Evolutionary conservation across 108 stramenopile species (phyloP), one percentile per base, ranked within the genome.

Genomic region (Mayamaea pseudoterrestris): DNA sequence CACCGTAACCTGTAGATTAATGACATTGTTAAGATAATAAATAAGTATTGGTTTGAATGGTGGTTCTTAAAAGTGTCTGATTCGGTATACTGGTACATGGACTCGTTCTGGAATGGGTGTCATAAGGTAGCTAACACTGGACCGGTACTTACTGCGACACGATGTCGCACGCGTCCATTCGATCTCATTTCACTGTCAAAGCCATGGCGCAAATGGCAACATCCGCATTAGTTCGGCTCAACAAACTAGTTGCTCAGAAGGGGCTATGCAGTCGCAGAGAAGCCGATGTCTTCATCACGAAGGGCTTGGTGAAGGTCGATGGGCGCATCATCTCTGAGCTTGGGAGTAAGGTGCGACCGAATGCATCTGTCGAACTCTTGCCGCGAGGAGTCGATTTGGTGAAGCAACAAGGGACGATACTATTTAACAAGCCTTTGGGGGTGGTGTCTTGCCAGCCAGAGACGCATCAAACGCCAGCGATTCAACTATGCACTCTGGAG

Each of bases 341-440:
- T n/a, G 83, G 61, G 14, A 56, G 50, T 40, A 80, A 80, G 49
- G 74, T 84, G 9, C 45, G 52, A 1, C 9, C 50, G n/a, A 43
- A 44, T 23, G 18, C 20, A 13, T 39, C n/a, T 3, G 41, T 24
- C 16, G 41, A 42, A 27, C 20, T 54, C 6, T 41, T 39, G 11
- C 16, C 25, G 1, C 8, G 26, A 24, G 53, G 27, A 30, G 8
- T 6, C 13, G 26, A 22, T 5, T 25, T 18, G 17, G 25, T 63
- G 20, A 26, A 20, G 16, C 45, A 69, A 44, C 17, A 35, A 35
- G 39, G 39, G 7, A 66, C 83, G 0, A 53, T 91, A 6, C 64
- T 91, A 16, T 39, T 91, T 47, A 65, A 91, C 67, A 91, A 91
- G 50, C 89, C 89, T 0, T n/a, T 59, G 6, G 83, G 82, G 22